Percentiles rank a stretch among this genome's conserved stretches.
Evolutionary conservation across 139 green algal genomes (phyloP).

Genomic region (Deuterostichococcus epilithicus): DNA sequence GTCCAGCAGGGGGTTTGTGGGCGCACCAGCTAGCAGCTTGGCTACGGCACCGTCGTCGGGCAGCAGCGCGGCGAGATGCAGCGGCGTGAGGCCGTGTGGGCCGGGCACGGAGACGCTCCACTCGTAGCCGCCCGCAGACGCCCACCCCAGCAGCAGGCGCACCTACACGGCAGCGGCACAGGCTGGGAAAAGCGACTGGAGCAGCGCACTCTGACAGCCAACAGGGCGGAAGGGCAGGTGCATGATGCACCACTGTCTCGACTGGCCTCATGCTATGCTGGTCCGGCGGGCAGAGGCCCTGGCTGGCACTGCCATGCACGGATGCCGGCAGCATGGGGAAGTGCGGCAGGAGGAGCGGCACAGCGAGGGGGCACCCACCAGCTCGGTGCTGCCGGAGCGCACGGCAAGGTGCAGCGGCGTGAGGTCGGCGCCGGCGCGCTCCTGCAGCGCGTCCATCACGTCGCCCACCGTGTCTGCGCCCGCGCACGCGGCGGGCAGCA

Average conservation of each 20-base stretch:
- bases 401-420: conserved; percentile 42
- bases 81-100: conserved; percentile 27
- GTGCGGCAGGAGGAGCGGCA: too few relatives aligned
- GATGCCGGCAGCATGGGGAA: not conserved
- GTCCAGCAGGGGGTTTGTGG: not conserved
- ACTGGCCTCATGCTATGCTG: too few relatives aligned
- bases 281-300: too few relatives aligned
- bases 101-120: conserved; percentile 23
- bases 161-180: conserved; percentile 13
- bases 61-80: conserved; percentile 46
- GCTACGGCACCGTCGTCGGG: conserved; percentile 29
- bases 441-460: conserved; percentile 17
- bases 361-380: conserved; percentile 12
- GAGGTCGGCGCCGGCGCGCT: conserved; percentile 16
- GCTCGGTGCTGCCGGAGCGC: conserved; percentile 16
- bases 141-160: conserved; percentile 26
- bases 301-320: not conserved
- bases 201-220: too few relatives aligned
- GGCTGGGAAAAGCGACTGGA: too few relatives aligned
- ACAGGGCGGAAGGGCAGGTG: too few relatives aligned
- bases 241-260: too few relatives aligned
- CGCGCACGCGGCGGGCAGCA: conserved; percentile 16
- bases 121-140: conserved; percentile 1
- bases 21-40: conserved; percentile 25
- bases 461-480: conserved; percentile 2